Conservation (phyloP, 2,329 filamentous ascomycete species). For the Niveomyces coronatus region DNA sequence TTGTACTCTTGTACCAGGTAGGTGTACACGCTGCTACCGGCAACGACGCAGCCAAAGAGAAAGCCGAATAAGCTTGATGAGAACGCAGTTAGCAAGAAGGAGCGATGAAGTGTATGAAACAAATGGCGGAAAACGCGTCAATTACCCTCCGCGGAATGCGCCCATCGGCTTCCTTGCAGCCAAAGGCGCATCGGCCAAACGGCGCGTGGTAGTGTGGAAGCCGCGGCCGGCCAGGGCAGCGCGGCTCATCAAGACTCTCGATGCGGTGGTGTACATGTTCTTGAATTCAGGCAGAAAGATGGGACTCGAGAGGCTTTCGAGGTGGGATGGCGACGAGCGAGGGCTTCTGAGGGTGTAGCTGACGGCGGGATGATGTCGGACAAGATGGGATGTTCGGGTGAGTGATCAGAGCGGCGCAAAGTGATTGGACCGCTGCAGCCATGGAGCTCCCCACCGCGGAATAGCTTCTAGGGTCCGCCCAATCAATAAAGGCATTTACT, state of each 20-base stretch:
- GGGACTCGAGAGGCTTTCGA: too few species aligned
- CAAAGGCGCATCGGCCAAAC: conserved; percentile 35
- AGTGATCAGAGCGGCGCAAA: too few species aligned
- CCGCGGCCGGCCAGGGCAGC: conserved; percentile 24
- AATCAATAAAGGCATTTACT: too few species aligned
- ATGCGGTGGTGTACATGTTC: conserved; percentile 16
- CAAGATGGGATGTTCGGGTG: too few species aligned
- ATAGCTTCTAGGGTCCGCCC: too few species aligned
- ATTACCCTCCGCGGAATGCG: conserved; percentile 52
- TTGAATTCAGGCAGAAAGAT: conserved; percentile 26
- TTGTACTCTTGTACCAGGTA: conserved; percentile 93
- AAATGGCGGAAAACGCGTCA: conserved; percentile 20
- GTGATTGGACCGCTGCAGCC: too few species aligned
- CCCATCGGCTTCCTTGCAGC: conserved; percentile 49
- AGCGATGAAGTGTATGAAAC: not conserved
- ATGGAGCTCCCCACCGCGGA: too few species aligned
- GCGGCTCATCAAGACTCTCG: conserved; percentile 34
- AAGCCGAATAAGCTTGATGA: conserved; percentile 72
- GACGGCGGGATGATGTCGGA: too few species aligned
- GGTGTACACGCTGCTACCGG: conserved; percentile 76
- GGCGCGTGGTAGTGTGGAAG: conserved; percentile 43
- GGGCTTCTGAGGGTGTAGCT: too few species aligned
- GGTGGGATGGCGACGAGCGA: too few species aligned
- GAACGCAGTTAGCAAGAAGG: not conserved
- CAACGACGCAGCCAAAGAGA: conserved; percentile 70